Base-by-base conservation (phyloP, 2,329 filamentous ascomycete genomes). In the Calonectria ilicicola region DNA sequence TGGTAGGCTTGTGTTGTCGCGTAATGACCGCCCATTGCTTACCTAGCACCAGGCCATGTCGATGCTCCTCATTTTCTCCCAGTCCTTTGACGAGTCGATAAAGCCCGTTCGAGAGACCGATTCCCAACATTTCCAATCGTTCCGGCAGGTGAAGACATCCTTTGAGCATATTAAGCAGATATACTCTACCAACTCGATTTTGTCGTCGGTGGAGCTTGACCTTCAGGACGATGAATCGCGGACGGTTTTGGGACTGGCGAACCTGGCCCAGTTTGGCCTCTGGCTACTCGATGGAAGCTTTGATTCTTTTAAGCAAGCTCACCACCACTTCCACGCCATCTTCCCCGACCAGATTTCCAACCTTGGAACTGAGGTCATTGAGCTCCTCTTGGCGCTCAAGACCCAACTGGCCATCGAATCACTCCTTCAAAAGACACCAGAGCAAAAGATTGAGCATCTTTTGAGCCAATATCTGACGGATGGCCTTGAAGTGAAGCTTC, bases 401-500 rank as follows among this genome's bases (percentile, higher is more conserved):
- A 87, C 86, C 0, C 86, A 87, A 62, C 79, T 83, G 70, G 82
- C 92, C 63, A 91, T 93, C 71, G 84, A 88, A 56, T 86, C 86
- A 14, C 83, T 93, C 23, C 84, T 88, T 49, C 84, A 84, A 8
- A 82, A 89, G 60, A 84, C 87, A 1, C 89, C 88, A 67, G 88
- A 86, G 19, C 83, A 90, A 65, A 78, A 79, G 19, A 84, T 86
- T 17, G 89, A 90, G 17, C 88, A 91, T 19, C 84, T 88, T 21
- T 80, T 93, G 19, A 87, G 88, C 14, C 88, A 91, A 66, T 86
- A 90, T 3, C 86, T 94, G 42, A 86, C 88, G 8, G 84, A 87
- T 10, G 85, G 93, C 5, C 82, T 94, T 2, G 87, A 93, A 29
- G 85, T 86, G 14, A 83, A 84, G 53, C 76, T 89, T 58, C 84